A percentile compares a stretch with the other conserved stretches of the same genome.
phyloP scores from a whole-genome alignment of 805 yeast species.

The Cyberlindnera misumaiensis region DNA sequence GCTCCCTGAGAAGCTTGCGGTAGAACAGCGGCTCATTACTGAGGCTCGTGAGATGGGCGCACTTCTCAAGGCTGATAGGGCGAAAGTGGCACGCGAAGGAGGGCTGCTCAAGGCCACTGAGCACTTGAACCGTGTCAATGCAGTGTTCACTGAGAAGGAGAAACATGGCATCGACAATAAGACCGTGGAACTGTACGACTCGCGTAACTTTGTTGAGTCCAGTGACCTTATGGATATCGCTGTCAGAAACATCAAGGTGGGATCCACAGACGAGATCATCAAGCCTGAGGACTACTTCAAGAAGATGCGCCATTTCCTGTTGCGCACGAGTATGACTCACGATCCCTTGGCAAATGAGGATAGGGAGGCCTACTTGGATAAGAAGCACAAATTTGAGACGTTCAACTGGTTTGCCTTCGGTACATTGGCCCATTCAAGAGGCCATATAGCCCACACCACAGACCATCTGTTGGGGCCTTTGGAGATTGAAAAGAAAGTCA shows the following conservation, averaged over 20 bases:
- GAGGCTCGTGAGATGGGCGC: conserved; percentile 26
- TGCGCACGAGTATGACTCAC: conserved; percentile 25
- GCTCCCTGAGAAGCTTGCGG: conserved; percentile 2
- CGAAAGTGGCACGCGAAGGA: conserved; percentile 49
- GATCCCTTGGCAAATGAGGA: conserved; percentile 17
- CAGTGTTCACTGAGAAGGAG: conserved; percentile 37
- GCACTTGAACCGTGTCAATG: conserved; percentile 40
- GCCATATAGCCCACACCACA: conserved; percentile 40
- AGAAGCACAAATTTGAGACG: conserved; percentile 32
- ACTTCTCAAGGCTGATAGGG: conserved; percentile 31
- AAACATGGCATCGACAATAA: conserved; percentile 30
- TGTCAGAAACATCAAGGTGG: conserved; percentile 53
- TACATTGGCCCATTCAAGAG: conserved; percentile 37
- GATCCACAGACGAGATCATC: conserved; percentile 45
- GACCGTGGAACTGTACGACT: conserved; percentile 50
- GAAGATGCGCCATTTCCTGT: conserved; percentile 32
- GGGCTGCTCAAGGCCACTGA: conserved; percentile 44
- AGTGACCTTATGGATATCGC: conserved; percentile 60
- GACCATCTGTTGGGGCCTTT: conserved; percentile 72
- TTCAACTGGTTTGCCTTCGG: conserved; percentile 60
- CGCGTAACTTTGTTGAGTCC: conserved; percentile 54
- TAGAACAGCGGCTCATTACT: conserved; percentile 26
- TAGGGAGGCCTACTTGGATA: conserved; percentile 19
- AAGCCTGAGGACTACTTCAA: conserved; percentile 40
- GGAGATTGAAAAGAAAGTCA: conserved; percentile 46